Evolutionary conservation across 768 basidiomycete species (phyloP), one percentile per base, ranked within the genome.

Genomic region (Boletus reticuloceps): DNA sequence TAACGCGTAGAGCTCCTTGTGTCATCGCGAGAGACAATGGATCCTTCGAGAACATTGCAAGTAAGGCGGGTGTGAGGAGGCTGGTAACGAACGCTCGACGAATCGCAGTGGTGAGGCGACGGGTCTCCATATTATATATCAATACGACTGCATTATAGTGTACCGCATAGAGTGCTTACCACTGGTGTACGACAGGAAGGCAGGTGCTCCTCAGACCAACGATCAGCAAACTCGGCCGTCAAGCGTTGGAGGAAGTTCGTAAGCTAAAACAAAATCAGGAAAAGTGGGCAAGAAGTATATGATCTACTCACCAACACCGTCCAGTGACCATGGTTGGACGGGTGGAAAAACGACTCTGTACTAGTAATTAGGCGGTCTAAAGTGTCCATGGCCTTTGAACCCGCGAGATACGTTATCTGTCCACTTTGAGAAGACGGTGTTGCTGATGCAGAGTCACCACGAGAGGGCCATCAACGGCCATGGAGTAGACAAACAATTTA

Each of bases 271-370:
- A 48, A 47, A 39, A 44, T 70, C 11, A 63, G 60, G 17, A 56
- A 39, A 39, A 49, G 12, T 44, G 29, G 13, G 6, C 10, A 2
- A 8, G 32, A 45, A 49, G 14, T 17, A 50, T 29, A 27, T 2
- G 13, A 29, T 10, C 10, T 7, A 56, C 61, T 48, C 29, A 66
- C 71, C 58, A 68, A 50, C 39, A 71, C 58, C 9, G 91, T 88
- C 91, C 94, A 97, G 31, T 79, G 74, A 5, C 95, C 95, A 31
- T 86, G 85, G 67, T 97, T 97, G 5, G 91, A 91, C 2, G 96
- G 96, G 69, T 98, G 96, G 74, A 98, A 98, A 77, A 89, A 96
- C 0, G 88, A 85, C 66, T 98, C 96, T 7, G 89, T 91, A 63
- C 91, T 94, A 14, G 91, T 95, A 57, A 98, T 83, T 40, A 98